These are phyloP conservation scores for Suillus clintonianus DNA, from an alignment of 768 basidiomycete species.

Conservation along the genomic window DNA sequence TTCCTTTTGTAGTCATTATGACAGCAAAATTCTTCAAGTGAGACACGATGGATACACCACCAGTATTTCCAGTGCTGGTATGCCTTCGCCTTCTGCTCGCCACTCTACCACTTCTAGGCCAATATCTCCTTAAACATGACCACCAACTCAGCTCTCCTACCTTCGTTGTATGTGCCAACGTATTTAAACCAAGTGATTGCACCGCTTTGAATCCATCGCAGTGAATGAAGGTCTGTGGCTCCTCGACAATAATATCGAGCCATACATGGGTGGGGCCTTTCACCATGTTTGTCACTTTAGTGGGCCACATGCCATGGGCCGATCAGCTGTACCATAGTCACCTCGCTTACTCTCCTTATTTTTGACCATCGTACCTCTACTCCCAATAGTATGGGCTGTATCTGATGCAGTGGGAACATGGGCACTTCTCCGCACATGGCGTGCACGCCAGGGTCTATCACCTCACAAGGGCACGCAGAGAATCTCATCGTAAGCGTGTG, in stretches of 20 bases:
- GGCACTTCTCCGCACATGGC: constrained; percentile 70
- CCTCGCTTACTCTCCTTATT: constrained; percentile 79
- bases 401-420: constrained; percentile 70
- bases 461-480: constrained; percentile 21
- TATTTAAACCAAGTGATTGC: not conserved
- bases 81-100: constrained; percentile 54
- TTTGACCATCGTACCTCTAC: constrained; percentile 63
- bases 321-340: constrained; percentile 51
- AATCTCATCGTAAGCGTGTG: constrained; percentile 5
- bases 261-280: constrained; percentile 85
- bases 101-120: constrained; percentile 47
- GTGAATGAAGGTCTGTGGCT: constrained; percentile 92
- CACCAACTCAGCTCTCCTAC: constrained; percentile 79
- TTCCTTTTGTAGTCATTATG: not conserved
- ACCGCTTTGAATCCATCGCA: constrained; percentile 35
- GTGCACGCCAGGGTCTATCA: constrained; percentile 63
- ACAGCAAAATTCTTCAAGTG: not conserved
- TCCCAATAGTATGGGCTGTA: constrained; percentile 69
- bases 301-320: not conserved
- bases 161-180: constrained; percentile 58
- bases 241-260: constrained; percentile 73
- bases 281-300: constrained; percentile 64
- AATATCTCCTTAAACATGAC: constrained; percentile 55
- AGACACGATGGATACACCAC: not conserved
- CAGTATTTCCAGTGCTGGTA: constrained; percentile 43